Evolutionary conservation across 2,329 filamentous ascomycete species (phyloP), one percentile per base, ranked within the genome.

Genomic region (Cercospora zeina): DNA sequence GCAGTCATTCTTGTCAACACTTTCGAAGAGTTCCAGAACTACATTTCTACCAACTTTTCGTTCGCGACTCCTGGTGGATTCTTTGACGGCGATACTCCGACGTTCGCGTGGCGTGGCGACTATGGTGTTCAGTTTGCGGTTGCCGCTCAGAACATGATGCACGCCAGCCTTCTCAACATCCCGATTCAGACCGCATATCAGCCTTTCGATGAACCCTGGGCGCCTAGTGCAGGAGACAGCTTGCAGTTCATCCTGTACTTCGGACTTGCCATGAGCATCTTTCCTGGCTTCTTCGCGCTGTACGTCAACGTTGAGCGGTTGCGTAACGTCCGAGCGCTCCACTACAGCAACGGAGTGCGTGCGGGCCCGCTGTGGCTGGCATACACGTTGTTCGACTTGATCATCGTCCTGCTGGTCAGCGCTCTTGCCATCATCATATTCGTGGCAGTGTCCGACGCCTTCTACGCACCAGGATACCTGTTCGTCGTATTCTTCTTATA

Each of bases 311-410:
- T 89, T 30, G 93, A 97, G 75, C 84, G 91, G 27, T 80, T 91
- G 10, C 81, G 87, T 54, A 89, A 91, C 66, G 90, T 97, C 24
- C 85, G 93, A 56, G 89, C 89, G 14, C 80, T 97, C 31, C 89
- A 97, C 75, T 97, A 96, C 76, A 96, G 90, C 58, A 97, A 96
- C 71, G 93, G 93, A 51, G 91, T 96, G 30, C 83, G 90, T 11
- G 88, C 90, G 0, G 80, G 90, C 8, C 91, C 92, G 0, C 80
- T 97, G 1, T 97, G 93, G 93, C 76, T 90, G 4, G 90, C 93
- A 1, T 96, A 97, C 72, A 81, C 89, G 0, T 71, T 81, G 0
- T 96, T 96, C 71, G 93, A 97, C 77, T 91, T 93, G 66, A 73
- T 84, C 47, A 86, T 96, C 60, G 87, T 91, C 0, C 72, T 96